These are phyloP conservation scores for Starmerella vaccinii DNA, from an alignment of 805 yeast species.

Conservation along the genomic window DNA sequence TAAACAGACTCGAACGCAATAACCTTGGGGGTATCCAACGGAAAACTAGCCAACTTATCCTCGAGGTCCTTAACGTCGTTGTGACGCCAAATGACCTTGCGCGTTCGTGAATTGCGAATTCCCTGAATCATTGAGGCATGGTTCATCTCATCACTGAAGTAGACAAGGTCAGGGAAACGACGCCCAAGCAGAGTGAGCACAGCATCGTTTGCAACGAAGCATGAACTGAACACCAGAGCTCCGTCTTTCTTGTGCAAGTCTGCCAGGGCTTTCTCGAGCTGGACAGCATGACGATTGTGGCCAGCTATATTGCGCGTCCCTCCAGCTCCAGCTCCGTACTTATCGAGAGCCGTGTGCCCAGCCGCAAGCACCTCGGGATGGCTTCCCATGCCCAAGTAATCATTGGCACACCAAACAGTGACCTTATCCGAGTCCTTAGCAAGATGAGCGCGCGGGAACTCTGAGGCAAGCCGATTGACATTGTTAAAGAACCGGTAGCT, in stretches of 20 bases:
- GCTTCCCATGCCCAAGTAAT: constrained; percentile 89
- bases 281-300: constrained; percentile 82
- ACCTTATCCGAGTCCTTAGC: constrained; percentile 67
- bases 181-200: constrained; percentile 84
- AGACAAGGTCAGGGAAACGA: constrained; percentile 77
- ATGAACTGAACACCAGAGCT: constrained; percentile 87
- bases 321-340: constrained; percentile 98
- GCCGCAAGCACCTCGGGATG: constrained; percentile 60
- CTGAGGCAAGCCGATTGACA: constrained; percentile 88
- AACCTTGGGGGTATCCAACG: constrained; percentile 79
- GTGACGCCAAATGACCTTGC: constrained; percentile 84
- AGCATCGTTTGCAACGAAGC: constrained; percentile 96
- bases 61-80: constrained; percentile 82
- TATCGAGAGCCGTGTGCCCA: constrained; percentile 70
- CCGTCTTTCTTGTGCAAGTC: constrained; percentile 89
- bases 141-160: constrained; percentile 84
- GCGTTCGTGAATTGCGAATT: constrained; percentile 77
- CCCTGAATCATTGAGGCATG: constrained; percentile 99
- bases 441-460: constrained; percentile 89
- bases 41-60: constrained; percentile 62
- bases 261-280: constrained; percentile 77
- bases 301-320: constrained; percentile 99
- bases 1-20: constrained; percentile 96
- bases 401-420: constrained; percentile 98
- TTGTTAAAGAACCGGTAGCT: constrained; percentile 95